Evolutionary conservation across 208 protist genomes (phyloP), one percentile per base, ranked within the genome.

Genomic region (Strigomonas oncopelti): DNA sequence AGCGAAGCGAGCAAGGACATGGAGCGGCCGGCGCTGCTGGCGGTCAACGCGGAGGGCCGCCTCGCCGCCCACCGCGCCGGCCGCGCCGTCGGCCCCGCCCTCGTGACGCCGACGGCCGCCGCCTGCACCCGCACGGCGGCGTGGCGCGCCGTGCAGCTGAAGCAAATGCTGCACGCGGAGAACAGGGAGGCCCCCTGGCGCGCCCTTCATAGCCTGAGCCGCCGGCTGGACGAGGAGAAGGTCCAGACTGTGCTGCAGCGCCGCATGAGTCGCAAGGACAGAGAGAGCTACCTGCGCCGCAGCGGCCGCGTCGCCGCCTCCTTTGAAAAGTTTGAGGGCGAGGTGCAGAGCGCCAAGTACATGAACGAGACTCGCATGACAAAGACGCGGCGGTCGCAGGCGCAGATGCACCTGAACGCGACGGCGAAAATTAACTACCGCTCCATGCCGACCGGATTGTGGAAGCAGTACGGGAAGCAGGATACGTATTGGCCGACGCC

Each of bases 341-440:
- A 93, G 65, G 88, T 96, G 25, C 87, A 80, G 16, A 63, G 78
- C 8, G 74, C 81, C 13, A 93, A 91, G 71, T 96, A 85, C 72
- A 86, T 90, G 85, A 93, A 85, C 66, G 90, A 96, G 73, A 48
- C 74, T 18, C 85, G 91, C 24, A 83, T 87, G 60, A 71, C 88
- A 7, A 71, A 72, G 56, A 96, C 91, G 53, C 61, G 90, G 58
- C 91, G 91, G 27, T 91, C 86, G 46, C 85, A 87, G 79, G 61
- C 87, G 67, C 86, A 96, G 75, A 94, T 96, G 91, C 88, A 96
- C 67, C 73, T 94, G 28, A 93, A 94, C 77, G 88, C 85, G 20
- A 92, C 87, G 0, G 84, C 85, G 29, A 91, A 91, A 63, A 93
- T 96, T 65, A 91, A 89, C 71, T 96, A 92, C 73, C 82, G 86